These are phyloP conservation scores for Diplodia seriata DNA, from an alignment of 2,329 filamentous ascomycete species.

Conservation along the genomic window DNA sequence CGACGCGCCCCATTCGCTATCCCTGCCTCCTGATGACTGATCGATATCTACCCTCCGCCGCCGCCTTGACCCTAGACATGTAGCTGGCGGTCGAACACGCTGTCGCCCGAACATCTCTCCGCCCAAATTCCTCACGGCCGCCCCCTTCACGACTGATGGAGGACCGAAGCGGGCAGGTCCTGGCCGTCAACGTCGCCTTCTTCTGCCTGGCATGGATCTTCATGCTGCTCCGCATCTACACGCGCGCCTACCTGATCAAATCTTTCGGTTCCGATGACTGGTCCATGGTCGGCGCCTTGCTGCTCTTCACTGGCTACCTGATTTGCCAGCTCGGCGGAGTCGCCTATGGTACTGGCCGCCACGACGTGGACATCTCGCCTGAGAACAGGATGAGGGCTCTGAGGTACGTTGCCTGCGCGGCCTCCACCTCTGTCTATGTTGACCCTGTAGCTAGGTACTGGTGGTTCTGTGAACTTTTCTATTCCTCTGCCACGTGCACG, in stretches of 20 bases:
- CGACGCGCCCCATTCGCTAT: slow-evolving; percentile 5
- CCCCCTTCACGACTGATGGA: slow-evolving; percentile 33
- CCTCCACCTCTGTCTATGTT: slow-evolving; percentile 31
- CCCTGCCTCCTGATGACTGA: slow-evolving; percentile 25
- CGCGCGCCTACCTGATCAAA: slow-evolving; percentile 47
- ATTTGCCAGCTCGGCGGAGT: slow-evolving; percentile 50
- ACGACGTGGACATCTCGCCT: slow-evolving; percentile 44
- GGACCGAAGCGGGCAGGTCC: slow-evolving; percentile 38
- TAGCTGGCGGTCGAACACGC: neutral
- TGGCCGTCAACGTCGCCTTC: slow-evolving; percentile 46
- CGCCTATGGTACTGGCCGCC: slow-evolving; percentile 49
- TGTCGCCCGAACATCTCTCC: slow-evolving; percentile 10
- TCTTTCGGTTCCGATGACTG: slow-evolving; percentile 52
- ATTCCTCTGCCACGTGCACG: slow-evolving; percentile 56
- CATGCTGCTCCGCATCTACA: slow-evolving; percentile 48
- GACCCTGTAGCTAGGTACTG: slow-evolving; percentile 47
- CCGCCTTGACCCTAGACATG: slow-evolving; percentile 10
- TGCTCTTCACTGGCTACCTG: slow-evolving; percentile 51
- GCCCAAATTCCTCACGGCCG: neutral
- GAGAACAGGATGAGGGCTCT: slow-evolving; percentile 41
- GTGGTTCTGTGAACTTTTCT: slow-evolving; percentile 64
- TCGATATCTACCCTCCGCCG: slow-evolving; percentile 15
- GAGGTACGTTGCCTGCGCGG: slow-evolving; percentile 35
- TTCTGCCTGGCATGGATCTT: slow-evolving; percentile 49
- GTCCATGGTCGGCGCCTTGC: slow-evolving; percentile 49